Base-by-base conservation (phyloP, 2,329 filamentous ascomycete genomes). In the Verticillium zaregamsianum region DNA sequence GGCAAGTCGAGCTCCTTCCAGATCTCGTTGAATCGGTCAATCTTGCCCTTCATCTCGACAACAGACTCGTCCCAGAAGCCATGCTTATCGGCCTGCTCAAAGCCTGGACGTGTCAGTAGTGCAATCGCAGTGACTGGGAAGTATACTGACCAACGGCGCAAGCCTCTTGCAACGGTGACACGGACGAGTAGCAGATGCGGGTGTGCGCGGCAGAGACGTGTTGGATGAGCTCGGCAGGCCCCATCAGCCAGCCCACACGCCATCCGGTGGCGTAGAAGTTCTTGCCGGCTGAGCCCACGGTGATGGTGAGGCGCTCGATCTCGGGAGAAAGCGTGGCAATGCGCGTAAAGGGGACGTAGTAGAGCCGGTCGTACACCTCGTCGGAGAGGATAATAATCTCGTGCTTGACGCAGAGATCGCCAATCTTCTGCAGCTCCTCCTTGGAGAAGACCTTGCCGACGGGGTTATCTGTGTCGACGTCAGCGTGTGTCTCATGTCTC, bases 191-290 rank as follows among this genome's bases (percentile, higher is more conserved):
- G 82, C 95, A 98, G 72, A 99, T 98, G 60, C 94, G 87, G 0
- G 94, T 98, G 75, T 99, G 95, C 1, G 95, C 95, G 20, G 92
- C 92, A 12, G 91, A 87, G 37, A 97, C 94, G 73, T 97, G 91
- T 73, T 96, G 90, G 78, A 98, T 93, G 59, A 98, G 81, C 64
- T 97, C 86, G 59, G 92, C 86, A 0, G 91, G 92, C 0, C 95
- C 95, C 71, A 98, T 95, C 40, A 99, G 81, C 88, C 94, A 99
- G 61, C 95, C 86, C 5, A 98, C 93, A 62, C 95, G 89, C 95
- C 95, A 99, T 57, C 95, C 95, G 0, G 95, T 99, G 61, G 92
- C 92, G 72, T 98, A 98, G 77, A 99, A 99, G 81, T 95, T 96
- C 84, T 99, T 99, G 69, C 95, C 95, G 1, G 93, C 95, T 0